Base-by-base conservation (phyloP, 208 protist genomes). In the Dictyostelium gargantuum region DNA sequence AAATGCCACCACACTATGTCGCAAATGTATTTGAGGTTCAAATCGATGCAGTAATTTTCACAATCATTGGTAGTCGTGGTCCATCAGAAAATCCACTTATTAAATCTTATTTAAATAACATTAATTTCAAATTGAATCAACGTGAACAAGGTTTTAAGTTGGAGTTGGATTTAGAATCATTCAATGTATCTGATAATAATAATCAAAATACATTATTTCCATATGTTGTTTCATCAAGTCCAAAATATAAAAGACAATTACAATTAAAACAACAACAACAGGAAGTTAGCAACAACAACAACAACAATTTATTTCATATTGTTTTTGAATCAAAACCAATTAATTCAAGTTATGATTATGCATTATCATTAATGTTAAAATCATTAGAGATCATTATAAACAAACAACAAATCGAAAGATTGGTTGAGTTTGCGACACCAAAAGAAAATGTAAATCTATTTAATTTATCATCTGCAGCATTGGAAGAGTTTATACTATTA, bases 371-470 rank as follows among this genome's bases (percentile, higher is more conserved):
- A 10, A 35, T 79, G 63, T 79, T 89, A n/a, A 89, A 89, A 50
- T 76, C 70, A 38, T 52, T 89, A 40, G 82, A 89, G 4, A 52
- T 89, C 5, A 76, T 89, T 50, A 38, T 89, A 3, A 89, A 89
- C 11, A 89, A 89, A n/a, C 29, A 66, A 79, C 82, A 89, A 44
- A 89, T 89, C 52, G 82, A 89, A 79, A 56, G 82, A 79, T 79
- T 89, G 17, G 68, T 89, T 52, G 82, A 89, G 40, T 89, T 89
- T 89, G 82, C 82, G 23, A 89, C 82, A 48, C 82, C 82, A 35
- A 61, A 89, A 32, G 82, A 89, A 63, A 79, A 48, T 50, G 82
- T 89, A 3, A 89, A 89, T 79, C 21, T 89, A n/a, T 89, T 89
- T 73, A 56, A 44, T 52, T 46, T 89, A 21, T 79, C 68, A 15